Evolutionary conservation across 164 flowering plant species (phyloP).

Genomic region (Houttuynia cordata): DNA sequence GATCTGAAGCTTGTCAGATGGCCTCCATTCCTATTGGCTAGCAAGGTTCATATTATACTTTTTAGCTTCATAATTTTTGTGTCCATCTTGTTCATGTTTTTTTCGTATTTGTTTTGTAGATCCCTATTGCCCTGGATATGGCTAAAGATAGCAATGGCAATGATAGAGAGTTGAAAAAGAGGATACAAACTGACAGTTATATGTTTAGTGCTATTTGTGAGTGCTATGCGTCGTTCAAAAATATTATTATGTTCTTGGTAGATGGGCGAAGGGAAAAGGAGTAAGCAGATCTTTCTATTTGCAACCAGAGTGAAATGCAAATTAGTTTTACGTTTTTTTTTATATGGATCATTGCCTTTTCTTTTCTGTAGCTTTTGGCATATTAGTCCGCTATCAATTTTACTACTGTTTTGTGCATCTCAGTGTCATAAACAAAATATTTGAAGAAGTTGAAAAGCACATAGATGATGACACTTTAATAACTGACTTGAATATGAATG

Average conservation of each 20-base stretch:
- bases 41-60: conserved; percentile 48
- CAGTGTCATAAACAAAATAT: conserved; percentile 64
- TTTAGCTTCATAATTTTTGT: not conserved
- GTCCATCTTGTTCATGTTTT: not conserved
- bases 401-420: conserved; percentile 2
- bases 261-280: conserved; percentile 59
- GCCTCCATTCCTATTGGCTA: conserved; percentile 98
- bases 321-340: too few relatives aligned
- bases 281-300: not conserved
- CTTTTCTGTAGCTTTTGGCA: too few relatives aligned
- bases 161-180: conserved; percentile 67
- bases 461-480: conserved; percentile 38
- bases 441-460: conserved; percentile 55
- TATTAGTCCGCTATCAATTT: not conserved
- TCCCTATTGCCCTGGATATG: conserved; percentile 96
- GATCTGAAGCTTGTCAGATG: conserved; percentile 74
- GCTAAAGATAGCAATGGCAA: conserved; percentile 93
- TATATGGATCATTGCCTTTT: too few relatives aligned
- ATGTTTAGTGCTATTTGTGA: conserved; percentile 84
- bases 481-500: conserved; percentile 57
- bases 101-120: conserved; percentile 27
- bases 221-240: conserved; percentile 78
- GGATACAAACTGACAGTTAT: conserved; percentile 53
- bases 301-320: not conserved
- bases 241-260: conserved; percentile 51